Evolutionary conservation across 768 basidiomycete genomes (phyloP).

Genomic region (Crucibulum laeve): DNA sequence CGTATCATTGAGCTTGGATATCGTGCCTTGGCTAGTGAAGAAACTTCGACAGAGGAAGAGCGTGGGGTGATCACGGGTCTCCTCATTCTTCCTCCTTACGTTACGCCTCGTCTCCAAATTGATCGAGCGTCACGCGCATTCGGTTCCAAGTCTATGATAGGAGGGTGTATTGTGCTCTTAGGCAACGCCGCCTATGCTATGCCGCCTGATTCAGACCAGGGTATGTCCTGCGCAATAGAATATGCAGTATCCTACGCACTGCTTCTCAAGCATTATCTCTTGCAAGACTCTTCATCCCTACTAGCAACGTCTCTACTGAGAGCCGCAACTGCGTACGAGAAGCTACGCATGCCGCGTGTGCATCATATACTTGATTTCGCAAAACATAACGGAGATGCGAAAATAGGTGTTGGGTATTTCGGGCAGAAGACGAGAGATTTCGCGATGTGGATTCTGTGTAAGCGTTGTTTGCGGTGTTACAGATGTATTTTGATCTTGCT

Average conservation of each 20-base stretch:
- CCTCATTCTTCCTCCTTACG: slow-evolving; percentile 31
- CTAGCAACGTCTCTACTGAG: slow-evolving; percentile 8
- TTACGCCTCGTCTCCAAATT: slow-evolving; percentile 27
- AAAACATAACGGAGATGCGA: slow-evolving; percentile 23
- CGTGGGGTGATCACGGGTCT: slow-evolving; percentile 16
- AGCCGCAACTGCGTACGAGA: slow-evolving; percentile 26
- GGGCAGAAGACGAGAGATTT: slow-evolving; percentile 28
- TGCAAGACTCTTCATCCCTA: neutral
- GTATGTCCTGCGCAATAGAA: slow-evolving; percentile 34
- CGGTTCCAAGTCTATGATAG: slow-evolving; percentile 4
- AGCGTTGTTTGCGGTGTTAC: slow-evolving; percentile 4
- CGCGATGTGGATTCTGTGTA: slow-evolving; percentile 27
- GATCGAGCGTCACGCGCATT: slow-evolving; percentile 25
- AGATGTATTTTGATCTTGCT: slow-evolving; percentile 2
- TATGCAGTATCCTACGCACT: slow-evolving; percentile 31
- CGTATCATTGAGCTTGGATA: no score
- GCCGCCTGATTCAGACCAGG: slow-evolving; percentile 38
- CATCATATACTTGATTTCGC: slow-evolving; percentile 26
- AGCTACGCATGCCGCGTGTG: slow-evolving; percentile 26
- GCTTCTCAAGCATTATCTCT: slow-evolving; percentile 26
- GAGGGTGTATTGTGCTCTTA: slow-evolving; percentile 31
- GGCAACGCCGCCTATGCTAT: slow-evolving; percentile 42
- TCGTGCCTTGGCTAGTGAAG: no score
- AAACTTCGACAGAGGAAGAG: slow-evolving; percentile 22
- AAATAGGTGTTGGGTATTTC: slow-evolving; percentile 24